These are phyloP conservation scores for Boletus sensibilis DNA, from an alignment of 768 basidiomycete species.

Conservation along the genomic window DNA sequence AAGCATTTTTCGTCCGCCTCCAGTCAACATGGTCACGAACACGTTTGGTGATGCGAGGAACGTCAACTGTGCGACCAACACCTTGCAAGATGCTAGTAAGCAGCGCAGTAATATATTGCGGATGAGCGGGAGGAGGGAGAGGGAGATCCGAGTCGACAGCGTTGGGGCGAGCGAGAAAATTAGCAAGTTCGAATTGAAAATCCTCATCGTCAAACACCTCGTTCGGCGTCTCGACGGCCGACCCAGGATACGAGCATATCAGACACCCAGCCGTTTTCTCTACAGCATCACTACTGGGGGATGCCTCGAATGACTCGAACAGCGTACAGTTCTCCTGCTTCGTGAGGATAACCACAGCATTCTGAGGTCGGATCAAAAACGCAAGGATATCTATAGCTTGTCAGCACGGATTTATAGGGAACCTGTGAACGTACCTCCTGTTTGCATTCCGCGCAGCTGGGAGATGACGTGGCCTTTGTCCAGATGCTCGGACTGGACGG, in stretches of 20 bases:
- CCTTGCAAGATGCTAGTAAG: neutral
- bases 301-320: constrained; percentile 10
- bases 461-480: neutral
- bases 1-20: too few relatives aligned
- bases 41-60: constrained; percentile 24
- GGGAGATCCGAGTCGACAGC: neutral
- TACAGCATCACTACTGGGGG: constrained; percentile 30
- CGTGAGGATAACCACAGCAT: constrained; percentile 42
- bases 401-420: neutral
- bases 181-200: neutral
- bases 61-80: neutral
- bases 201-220: neutral
- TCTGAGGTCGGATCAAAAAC: constrained; percentile 42
- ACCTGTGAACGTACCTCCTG: too few relatives aligned
- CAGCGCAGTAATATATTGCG: neutral
- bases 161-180: neutral
- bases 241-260: constrained; percentile 34
- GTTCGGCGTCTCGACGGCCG: constrained; percentile 35
- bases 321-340: constrained; percentile 19
- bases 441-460: neutral
- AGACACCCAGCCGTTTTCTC: constrained; percentile 31
- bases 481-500: neutral
- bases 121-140: neutral
- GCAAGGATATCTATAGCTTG: constrained; percentile 33
- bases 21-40: constrained; percentile 26